Evolutionary conservation across 345 rosid species (phyloP).

Genomic region (Rhodomyrtus tomentosa): DNA sequence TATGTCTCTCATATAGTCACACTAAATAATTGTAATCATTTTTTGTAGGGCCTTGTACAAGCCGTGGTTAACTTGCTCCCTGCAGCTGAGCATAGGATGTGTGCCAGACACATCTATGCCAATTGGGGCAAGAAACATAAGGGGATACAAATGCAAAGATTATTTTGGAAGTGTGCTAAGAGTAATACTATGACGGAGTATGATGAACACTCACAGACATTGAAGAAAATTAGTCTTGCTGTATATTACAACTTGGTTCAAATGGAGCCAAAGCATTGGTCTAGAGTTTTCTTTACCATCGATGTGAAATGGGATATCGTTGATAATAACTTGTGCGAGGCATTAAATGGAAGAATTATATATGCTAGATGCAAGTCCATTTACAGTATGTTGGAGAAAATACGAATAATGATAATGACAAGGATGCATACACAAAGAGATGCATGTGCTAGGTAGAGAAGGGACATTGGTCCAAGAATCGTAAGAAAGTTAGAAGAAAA

Average conservation of each 20-base stretch:
- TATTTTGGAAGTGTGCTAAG: background rate
- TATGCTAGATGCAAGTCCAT: background rate
- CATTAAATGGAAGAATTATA: background rate
- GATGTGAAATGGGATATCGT: background rate
- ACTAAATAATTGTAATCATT: background rate
- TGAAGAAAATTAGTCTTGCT: background rate
- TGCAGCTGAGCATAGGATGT: too few species aligned
- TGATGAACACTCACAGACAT: background rate
- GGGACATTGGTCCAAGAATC: background rate
- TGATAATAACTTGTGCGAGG: too few species aligned
- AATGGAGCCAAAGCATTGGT: background rate
- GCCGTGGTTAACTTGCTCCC: background rate
- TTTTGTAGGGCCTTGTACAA: background rate
- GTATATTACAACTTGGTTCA: background rate
- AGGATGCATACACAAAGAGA: background rate
- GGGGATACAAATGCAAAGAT: background rate
- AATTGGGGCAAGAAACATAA: background rate
- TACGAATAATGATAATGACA: background rate
- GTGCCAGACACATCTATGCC: too few species aligned
- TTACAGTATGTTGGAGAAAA: background rate
- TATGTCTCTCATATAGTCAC: too few species aligned
- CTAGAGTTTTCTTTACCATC: background rate
- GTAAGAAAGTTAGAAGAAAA: background rate
- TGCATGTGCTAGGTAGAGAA: background rate
- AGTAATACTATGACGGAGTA: too few species aligned